phyloP scores from a whole-genome alignment of 148 eudicot species.

The Nyssa sinensis region DNA sequence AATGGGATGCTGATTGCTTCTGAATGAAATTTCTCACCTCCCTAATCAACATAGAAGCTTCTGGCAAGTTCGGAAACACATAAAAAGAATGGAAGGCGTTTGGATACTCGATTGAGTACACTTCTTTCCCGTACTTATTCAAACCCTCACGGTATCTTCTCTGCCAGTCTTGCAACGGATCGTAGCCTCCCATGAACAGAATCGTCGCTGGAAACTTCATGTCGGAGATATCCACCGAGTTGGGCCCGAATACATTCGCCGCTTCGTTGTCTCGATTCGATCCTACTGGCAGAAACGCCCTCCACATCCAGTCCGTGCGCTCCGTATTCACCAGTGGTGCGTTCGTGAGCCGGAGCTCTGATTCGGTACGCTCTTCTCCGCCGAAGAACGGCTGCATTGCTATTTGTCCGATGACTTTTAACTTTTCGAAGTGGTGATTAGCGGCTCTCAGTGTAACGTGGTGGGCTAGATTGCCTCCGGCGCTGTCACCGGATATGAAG shows the following conservation, averaged over 20 bases:
- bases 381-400: conserved; percentile 37
- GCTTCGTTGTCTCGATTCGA: no score
- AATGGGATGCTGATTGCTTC: conserved; percentile 10
- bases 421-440: background rate
- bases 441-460: background rate
- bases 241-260: no score
- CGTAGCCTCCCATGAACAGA: background rate
- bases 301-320: no score
- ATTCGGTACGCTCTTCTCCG: conserved; percentile 33
- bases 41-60: conserved; percentile 17
- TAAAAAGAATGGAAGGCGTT: conserved; percentile 30
- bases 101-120: conserved; percentile 30
- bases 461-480: conserved; percentile 18
- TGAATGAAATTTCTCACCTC: conserved; percentile 19
- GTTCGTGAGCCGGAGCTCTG: no score
- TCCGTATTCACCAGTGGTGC: no score
- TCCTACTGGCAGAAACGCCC: no score
- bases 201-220: no score
- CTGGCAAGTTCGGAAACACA: conserved; percentile 11
- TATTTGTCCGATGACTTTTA: conserved; percentile 24
- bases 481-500: conserved; percentile 20
- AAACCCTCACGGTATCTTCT: conserved; percentile 27
- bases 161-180: conserved; percentile 34
- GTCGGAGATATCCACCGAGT: no score
- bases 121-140: conserved; percentile 24